Evolutionary conservation across 306 rosid species (phyloP), one percentile per base, ranked within the genome.

Genomic region (Hippophae rhamnoides): DNA sequence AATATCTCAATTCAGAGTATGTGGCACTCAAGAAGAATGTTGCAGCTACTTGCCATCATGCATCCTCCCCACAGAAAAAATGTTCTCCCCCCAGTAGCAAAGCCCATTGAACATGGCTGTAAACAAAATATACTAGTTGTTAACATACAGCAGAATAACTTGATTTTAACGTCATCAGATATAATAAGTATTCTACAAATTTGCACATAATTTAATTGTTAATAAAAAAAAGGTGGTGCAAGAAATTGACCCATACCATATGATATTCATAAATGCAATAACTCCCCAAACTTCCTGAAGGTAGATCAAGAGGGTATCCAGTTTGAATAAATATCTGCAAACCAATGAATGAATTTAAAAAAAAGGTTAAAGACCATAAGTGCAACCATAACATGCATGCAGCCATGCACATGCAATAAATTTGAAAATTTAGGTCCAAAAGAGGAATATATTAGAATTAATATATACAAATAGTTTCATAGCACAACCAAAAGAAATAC

Each of bases 31-130:
- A 47, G 47, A 60, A 68, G 42, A 62, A 12, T 61, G 63, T 42
- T 46, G 75, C 57, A 73, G 69, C 54, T 72, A 86, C 89, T 84
- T 79, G 72, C 99, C 99, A 93, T 93, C 99, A 93, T 93, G 94
- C 99, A 93, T 56, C 99, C 99, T 84, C 99, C 99, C 99, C 99
- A 93, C 12, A 93, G 79, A 77, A 93, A 93, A 76, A 93, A 93
- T 60, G 99, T 93, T 77, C 73, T 84, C 64, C 99, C 99, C 70
- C 99, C 99, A 60, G 99, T 93, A 63, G 99, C 99, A 78, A 93
- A 93, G 51, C 99, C 97, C 97, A 93, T 88, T 45, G 99, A 93
- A 77, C 99, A 93, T 64, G 99, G 99, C 99, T 93, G 89, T 66
- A 56, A 51, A 70, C 31, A 52, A 41, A 74, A 57, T 47, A 41